Evolutionary conservation across 2,329 filamentous ascomycete species (phyloP), one percentile per base, ranked within the genome.

Genomic region (Stemphylium lycopersici): DNA sequence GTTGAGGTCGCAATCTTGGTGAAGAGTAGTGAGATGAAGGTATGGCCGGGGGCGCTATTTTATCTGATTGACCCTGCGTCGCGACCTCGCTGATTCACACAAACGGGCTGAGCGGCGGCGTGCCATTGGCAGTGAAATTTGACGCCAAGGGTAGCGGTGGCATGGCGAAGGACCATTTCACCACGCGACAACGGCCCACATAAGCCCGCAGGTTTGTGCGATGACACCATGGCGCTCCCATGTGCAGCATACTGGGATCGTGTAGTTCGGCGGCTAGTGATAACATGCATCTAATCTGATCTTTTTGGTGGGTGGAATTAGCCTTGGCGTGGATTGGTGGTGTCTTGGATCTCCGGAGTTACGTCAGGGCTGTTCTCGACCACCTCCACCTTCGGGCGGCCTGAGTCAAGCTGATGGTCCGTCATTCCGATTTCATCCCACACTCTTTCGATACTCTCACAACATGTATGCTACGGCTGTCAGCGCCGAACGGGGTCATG

Each of bases 281-380:
- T 46, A 37, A 48, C 41, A 10, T 20, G 12, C 36, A 60, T 60
- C 55, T 60, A 48, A 60, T 60, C 58, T 44, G 58, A 58, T 55
- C 20, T 15, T 6, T 7, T 4, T 11, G 12, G 15, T 37, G 22
- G 26, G 18, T n/a, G 36, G 12, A 33, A 13, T 6, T 8, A 6
- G 39, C 4, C 55, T 51, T 55, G 48, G 53, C 45, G 29, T 34
- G 20, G 15, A 32, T 15, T 26, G 13, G 39, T 46, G 42, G 42
- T 43, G 48, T 22, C 45, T 52, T 46, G 51, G 51, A 26, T 20
- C 26, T 18, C 31, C n/a, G 44, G n/a, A 22, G 43, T 48, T 58
- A 49, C 48, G 55, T 60, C 55, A 58, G 33, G 39, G 48, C 34
- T 48, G 26, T 34, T 20, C 38, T 34, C n/a, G 41, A 51, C 26